Evolutionary conservation across 2,329 filamentous ascomycete species (phyloP).

Genomic region (Zasmidium citrigriseum): DNA sequence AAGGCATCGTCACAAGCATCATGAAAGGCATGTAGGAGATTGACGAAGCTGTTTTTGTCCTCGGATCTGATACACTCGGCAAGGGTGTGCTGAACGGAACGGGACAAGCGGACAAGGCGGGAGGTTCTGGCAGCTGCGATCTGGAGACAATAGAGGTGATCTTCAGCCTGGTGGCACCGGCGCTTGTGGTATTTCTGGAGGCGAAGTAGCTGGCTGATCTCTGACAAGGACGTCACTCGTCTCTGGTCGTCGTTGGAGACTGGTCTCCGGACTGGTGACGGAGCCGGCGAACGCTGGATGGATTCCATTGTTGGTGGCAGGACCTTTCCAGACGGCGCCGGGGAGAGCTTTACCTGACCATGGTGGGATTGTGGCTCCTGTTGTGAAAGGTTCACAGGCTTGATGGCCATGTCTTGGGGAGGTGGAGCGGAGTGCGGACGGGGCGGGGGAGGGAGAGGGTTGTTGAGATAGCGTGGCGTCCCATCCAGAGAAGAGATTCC

Average conservation of each 20-base stretch:
- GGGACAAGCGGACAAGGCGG: conserved; percentile 72
- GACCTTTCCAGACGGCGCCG: conserved; percentile 5
- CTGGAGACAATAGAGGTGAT: conserved; percentile 72
- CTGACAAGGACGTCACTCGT: conserved; percentile 53
- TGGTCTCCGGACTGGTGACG: conserved; percentile 3
- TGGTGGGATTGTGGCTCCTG: conserved; percentile 10
- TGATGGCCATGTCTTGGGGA: conserved; percentile 24
- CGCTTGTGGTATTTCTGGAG: conserved; percentile 80
- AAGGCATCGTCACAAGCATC: conserved; percentile 73
- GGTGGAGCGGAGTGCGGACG: conserved; percentile 16
- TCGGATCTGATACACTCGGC: conserved; percentile 77
- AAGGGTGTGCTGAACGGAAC: conserved; percentile 72
- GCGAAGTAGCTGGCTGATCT: conserved; percentile 75
- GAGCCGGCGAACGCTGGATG: conserved; percentile 4
- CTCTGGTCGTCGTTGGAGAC: conserved; percentile 8
- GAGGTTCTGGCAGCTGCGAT: conserved; percentile 74
- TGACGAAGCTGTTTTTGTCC: conserved; percentile 75
- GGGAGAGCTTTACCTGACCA: conserved; percentile 10
- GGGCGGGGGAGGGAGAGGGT: conserved; percentile 16
- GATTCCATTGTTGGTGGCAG: conserved; percentile 10
- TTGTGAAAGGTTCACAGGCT: conserved; percentile 17
- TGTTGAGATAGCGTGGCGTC: conserved; percentile 21
- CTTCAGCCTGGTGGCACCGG: conserved; percentile 71
- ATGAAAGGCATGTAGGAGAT: conserved; percentile 74
- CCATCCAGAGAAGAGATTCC: conserved; percentile 26